These are phyloP conservation scores for Pleurostoma richardsiae DNA, from an alignment of 2,329 filamentous ascomycete genomes.

Conservation along the genomic window DNA sequence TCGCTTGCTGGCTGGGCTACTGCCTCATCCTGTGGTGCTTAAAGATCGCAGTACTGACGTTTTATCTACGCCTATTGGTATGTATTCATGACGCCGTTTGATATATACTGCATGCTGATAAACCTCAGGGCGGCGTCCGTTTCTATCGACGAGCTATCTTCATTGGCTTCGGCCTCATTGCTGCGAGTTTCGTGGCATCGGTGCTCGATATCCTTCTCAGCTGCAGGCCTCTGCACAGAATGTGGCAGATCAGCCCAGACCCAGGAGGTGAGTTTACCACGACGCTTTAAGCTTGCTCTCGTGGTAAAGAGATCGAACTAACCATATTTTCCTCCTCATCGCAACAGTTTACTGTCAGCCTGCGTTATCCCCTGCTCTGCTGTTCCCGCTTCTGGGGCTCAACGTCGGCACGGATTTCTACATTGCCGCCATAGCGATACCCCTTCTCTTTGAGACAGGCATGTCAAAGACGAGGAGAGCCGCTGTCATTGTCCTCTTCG, in stretches of 20 bases:
- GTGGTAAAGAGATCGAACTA: too few relatives aligned
- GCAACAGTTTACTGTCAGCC: constrained; percentile 27
- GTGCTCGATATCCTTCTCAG: constrained; percentile 15
- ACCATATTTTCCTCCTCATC: too few relatives aligned
- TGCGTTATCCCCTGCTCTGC: constrained; percentile 37
- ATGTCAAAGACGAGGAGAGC: constrained; percentile 29
- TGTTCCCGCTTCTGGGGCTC: constrained; percentile 27
- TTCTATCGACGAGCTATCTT: constrained; percentile 2
- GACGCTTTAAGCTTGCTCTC: too few relatives aligned
- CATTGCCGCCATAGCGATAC: constrained; percentile 51
- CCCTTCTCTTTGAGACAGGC: constrained; percentile 37
- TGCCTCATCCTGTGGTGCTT: constrained; percentile 45
- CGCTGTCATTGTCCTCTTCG: constrained; percentile 28
- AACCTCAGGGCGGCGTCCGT: too few relatives aligned
- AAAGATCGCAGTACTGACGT: constrained; percentile 48
- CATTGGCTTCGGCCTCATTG: constrained; percentile 2
- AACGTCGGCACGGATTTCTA: constrained; percentile 55
- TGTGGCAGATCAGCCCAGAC: constrained; percentile 15
- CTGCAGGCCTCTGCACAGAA: constrained; percentile 7
- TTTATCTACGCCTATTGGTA: constrained; percentile 45
- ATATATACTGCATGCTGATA: too few relatives aligned
- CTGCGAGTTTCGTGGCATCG: constrained; percentile 15
- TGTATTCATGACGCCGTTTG: background rate
- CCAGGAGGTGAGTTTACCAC: constrained; percentile 3
- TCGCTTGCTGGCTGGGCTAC: constrained; percentile 50